Evolutionary conservation across 768 basidiomycete genomes (phyloP).

Genomic region (Suillus fuscotomentosus): DNA sequence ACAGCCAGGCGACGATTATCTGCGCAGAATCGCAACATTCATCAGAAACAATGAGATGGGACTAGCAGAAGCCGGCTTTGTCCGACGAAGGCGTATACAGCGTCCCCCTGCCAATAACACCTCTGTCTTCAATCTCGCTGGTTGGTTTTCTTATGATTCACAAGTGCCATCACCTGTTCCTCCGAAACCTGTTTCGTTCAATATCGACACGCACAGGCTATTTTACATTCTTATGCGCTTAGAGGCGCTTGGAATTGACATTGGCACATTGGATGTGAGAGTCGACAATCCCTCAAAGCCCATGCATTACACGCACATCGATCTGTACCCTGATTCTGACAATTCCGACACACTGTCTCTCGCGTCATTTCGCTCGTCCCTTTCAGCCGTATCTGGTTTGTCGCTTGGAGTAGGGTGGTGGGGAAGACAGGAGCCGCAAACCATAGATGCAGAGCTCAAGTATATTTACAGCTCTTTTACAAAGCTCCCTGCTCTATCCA

Average conservation of each 20-base stretch:
- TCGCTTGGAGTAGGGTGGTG: conserved; percentile 79
- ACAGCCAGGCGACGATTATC: conserved; percentile 73
- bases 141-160: conserved; percentile 47
- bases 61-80: conserved; percentile 63
- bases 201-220: conserved; percentile 77
- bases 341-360: conserved; percentile 76
- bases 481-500: conserved; percentile 75
- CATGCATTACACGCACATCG: conserved; percentile 67
- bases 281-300: conserved; percentile 74
- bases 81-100: conserved; percentile 46
- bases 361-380: conserved; percentile 70
- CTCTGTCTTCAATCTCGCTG: conserved; percentile 58
- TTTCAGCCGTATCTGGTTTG: conserved; percentile 72
- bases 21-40: conserved; percentile 67
- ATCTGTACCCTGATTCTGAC: conserved; percentile 43
- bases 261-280: conserved; percentile 79
- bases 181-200: conserved; percentile 62
- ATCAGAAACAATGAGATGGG: conserved; percentile 70
- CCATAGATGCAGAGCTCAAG: conserved; percentile 72
- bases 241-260: conserved; percentile 73
- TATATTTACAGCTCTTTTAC: conserved; percentile 90
- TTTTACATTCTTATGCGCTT: conserved; percentile 88
- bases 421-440: conserved; percentile 55
- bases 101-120: conserved; percentile 29
- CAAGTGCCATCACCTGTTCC: conserved; percentile 30